Evolutionary conservation across 495 filamentous ascomycete genomes (phyloP), one percentile per base, ranked within the genome.

Genomic region (Aspergillus incahuasiensis): DNA sequence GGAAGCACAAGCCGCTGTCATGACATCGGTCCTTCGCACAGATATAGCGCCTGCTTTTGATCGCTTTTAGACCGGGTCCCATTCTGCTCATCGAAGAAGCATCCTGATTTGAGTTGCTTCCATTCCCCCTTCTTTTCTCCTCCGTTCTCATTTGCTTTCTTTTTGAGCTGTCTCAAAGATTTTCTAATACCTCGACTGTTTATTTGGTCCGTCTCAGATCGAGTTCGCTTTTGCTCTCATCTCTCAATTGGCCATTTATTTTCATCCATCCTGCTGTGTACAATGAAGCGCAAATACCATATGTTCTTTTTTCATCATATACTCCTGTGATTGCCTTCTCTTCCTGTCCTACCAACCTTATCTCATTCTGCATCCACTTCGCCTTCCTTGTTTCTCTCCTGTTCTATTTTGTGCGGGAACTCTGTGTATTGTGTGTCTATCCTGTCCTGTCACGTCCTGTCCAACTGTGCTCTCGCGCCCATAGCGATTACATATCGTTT

Each of bases 1-100:
- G 94, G 94, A 88, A 40, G 48, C 18, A 25, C 32, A 50, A 82
- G 70, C 81, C 78, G 63, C 79, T 68, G 18, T 78, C 68, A 16
- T 70, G 68, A 52, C 67, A 71, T 24, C 71, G 62, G 48, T 48
- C 42, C 48, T 49, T 41, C 39, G 34, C n/a, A 48, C 21, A 56
- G 55, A 49, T 20, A 32, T 16, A 34, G 32, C 47, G 32, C 16
- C 34, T 39, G 32, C 35, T 40, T 55, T 63, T 63, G 52, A 58
- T 44, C 34, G 22, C 60, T 56, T 47, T 63, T 63, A 63, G 54
- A 63, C 47, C 48, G 16, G n/a, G 22, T 46, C 48, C 20, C 15
- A 39, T 41, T 56, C 30, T 53, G 18, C 34, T 46, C 54, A 57
- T 51, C 49, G 19, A 52, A 50, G 48, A 52, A 46, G 55, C 45